phyloP scores from a whole-genome alignment of 1,139 yeast species.

The Suhomyces kunorum region DNA sequence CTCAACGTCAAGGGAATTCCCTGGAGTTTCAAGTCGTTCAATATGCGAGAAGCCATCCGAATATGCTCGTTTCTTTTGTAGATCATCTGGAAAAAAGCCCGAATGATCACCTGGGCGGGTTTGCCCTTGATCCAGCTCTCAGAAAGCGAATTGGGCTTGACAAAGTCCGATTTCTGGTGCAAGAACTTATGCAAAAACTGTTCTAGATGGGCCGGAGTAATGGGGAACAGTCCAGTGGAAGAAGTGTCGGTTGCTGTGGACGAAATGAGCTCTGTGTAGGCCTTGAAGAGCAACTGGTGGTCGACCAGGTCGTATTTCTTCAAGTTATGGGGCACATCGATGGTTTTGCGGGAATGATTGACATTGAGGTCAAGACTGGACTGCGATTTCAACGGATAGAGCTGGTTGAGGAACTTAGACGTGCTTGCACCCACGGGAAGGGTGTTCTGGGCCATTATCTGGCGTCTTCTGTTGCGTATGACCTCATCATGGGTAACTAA shows the following conservation, averaged over 20 bases:
- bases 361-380: constrained; percentile 9
- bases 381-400: constrained; percentile 33
- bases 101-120: constrained; percentile 5
- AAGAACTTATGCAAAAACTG: constrained; percentile 34
- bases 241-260: not conserved
- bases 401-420: constrained; percentile 30
- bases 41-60: constrained; percentile 24
- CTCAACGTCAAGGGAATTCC: constrained; percentile 30
- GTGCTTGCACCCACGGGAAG: not conserved
- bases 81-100: constrained; percentile 22
- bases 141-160: constrained; percentile 25
- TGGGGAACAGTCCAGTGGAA: not conserved
- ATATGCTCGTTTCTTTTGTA: constrained; percentile 23
- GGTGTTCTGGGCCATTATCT: not conserved
- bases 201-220: constrained; percentile 40
- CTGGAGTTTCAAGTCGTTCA: constrained; percentile 29
- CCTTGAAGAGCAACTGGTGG: constrained; percentile 30
- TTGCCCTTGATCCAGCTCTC: constrained; percentile 10
- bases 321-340: constrained; percentile 11
- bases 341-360: constrained; percentile 7
- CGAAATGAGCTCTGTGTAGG: constrained; percentile 37
- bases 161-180: constrained; percentile 21
- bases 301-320: constrained; percentile 23
- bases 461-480: not conserved
- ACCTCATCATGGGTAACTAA: constrained; percentile 1